phyloP scores from a whole-genome alignment of 1,284 basidiomycete genomes.

The Golubevia pallescens region DNA sequence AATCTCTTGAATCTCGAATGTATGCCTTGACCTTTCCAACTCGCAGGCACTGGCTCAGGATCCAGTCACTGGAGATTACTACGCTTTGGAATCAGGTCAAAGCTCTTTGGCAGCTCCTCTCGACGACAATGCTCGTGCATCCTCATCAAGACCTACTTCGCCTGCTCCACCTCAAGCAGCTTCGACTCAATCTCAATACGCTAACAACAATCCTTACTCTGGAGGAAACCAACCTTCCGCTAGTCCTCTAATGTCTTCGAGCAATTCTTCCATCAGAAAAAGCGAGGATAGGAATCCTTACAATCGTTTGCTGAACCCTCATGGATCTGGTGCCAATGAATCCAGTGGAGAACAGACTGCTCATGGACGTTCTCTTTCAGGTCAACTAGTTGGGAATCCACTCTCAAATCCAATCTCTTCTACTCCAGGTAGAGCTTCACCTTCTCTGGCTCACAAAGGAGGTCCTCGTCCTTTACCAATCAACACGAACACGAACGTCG shows the following conservation, averaged over 20 bases:
- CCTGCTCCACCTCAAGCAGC: conserved; percentile 3
- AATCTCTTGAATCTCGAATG: no score
- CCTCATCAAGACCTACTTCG: conserved; percentile 10
- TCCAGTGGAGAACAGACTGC: neutral
- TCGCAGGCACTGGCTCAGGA: conserved; percentile 19
- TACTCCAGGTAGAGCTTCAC: neutral
- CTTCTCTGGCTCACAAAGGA: conserved; percentile 14
- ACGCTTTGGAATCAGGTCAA: conserved; percentile 13
- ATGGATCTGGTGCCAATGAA: neutral
- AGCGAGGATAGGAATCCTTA: neutral
- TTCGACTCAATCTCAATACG: neutral
- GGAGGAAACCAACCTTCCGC: neutral
- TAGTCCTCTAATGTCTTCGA: neutral
- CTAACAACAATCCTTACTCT: neutral
- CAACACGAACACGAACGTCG: conserved; percentile 7
- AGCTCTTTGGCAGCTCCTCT: conserved; percentile 2
- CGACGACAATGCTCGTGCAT: conserved; percentile 3
- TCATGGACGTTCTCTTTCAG: neutral
- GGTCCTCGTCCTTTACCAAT: conserved; percentile 17
- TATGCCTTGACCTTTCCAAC: no score
- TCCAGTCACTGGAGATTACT: conserved; percentile 20
- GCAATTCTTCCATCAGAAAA: neutral
- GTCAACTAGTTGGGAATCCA: no score
- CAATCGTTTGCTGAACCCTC: neutral
- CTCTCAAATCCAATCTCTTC: neutral